A percentile compares a stretch with the other conserved stretches of the same genome.
phyloP scores from a whole-genome alignment of 345 rosid genomes.

The Citropsis articulata region DNA sequence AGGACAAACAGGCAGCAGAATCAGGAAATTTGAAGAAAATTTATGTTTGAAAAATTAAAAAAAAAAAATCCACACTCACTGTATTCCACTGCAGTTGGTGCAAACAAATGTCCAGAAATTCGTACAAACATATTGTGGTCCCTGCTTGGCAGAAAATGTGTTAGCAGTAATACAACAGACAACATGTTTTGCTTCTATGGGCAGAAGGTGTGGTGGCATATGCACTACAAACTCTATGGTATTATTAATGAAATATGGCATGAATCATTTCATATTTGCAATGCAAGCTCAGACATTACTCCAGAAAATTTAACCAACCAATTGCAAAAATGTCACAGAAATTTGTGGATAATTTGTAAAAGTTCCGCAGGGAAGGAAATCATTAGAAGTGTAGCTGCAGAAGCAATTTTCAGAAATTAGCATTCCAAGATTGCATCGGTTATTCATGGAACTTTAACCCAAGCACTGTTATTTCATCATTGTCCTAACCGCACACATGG shows the following conservation, averaged over 20 bases:
- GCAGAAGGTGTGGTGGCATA: neutral
- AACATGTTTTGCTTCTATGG: neutral
- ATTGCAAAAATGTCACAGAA: neutral
- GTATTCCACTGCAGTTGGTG: slow-evolving; percentile 96
- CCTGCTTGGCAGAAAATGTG: slow-evolving; percentile 48
- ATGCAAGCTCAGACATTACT: neutral
- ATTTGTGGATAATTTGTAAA: neutral
- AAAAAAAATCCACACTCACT: slow-evolving; percentile 47
- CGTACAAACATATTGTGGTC: slow-evolving; percentile 97
- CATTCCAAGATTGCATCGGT: neutral
- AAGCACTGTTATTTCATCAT: neutral
- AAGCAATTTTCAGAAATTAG: neutral
- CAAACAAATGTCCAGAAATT: slow-evolving; percentile 96
- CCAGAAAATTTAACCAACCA: neutral
- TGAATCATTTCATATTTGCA: neutral
- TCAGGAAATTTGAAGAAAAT: neutral
- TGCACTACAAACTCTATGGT: neutral
- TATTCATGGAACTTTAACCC: neutral
- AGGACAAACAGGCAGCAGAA: slow-evolving; percentile 4
- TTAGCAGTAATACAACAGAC: slow-evolving; percentile 8
- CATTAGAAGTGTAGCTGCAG: neutral
- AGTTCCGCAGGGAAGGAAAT: neutral
- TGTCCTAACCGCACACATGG: neutral
- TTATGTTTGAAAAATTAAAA: neutral
- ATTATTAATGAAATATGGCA: neutral